These are phyloP conservation scores for Vaccinium darrowii DNA, from an alignment of 148 eudicot species.

Conservation along the genomic window DNA sequence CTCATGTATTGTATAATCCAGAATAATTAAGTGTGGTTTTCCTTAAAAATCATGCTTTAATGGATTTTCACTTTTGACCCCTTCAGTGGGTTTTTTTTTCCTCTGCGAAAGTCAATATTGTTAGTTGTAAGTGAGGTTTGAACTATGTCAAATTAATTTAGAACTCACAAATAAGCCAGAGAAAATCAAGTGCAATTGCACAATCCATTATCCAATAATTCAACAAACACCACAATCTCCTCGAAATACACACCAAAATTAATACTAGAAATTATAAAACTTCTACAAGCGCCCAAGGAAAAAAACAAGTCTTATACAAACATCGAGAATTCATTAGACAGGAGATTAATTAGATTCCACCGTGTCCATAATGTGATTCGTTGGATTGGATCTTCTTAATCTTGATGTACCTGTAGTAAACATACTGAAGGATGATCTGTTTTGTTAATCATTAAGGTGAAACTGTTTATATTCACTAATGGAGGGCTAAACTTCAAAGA, in stretches of 20 bases:
- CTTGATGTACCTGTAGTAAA: slow-evolving; percentile 51
- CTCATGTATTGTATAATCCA: too few species aligned
- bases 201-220: too few species aligned
- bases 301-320: not conserved
- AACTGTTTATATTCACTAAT: not conserved
- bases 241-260: not conserved
- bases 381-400: slow-evolving; percentile 24
- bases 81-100: too few species aligned
- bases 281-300: not conserved
- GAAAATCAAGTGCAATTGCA: too few species aligned
- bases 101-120: too few species aligned
- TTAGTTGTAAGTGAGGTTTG: too few species aligned
- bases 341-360: not conserved
- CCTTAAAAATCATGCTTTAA: too few species aligned
- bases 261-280: not conserved
- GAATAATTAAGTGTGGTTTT: too few species aligned
- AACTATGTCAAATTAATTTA: too few species aligned
- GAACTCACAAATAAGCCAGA: too few species aligned
- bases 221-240: not conserved
- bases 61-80: too few species aligned
- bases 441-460: slow-evolving; percentile 24
- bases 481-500: too few species aligned
- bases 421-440: slow-evolving; percentile 67
- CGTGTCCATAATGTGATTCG: slow-evolving; percentile 8
- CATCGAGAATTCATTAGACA: not conserved